Percentiles rank a stretch among this genome's conserved stretches.
Conservation (phyloP, 2,329 filamentous ascomycete genomes). For the Aureobasidium sp. region DNA sequence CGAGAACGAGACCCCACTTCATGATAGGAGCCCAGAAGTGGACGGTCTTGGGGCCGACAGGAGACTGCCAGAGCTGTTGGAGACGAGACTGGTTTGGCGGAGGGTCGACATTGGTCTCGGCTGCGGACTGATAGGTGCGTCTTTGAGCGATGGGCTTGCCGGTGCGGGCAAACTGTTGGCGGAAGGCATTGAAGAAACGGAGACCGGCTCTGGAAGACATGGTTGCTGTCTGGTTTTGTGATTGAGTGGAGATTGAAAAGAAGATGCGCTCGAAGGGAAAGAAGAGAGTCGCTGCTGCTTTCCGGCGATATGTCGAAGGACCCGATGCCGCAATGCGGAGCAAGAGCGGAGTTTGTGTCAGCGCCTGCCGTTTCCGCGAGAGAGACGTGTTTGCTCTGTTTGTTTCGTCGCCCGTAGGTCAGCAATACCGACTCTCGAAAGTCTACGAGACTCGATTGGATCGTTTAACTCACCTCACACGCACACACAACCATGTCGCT, state of each 20-base stretch:
- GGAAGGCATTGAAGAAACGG: slow-evolving; percentile 47
- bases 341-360: slow-evolving; percentile 9
- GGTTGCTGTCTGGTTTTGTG: slow-evolving; percentile 19
- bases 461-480: background rate
- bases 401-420: background rate
- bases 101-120: slow-evolving; percentile 33
- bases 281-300: background rate
- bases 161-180: slow-evolving; percentile 45
- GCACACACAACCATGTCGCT: slow-evolving; percentile 60
- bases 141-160: slow-evolving; percentile 45
- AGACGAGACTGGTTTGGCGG: slow-evolving; percentile 44
- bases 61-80: slow-evolving; percentile 58
- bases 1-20: slow-evolving; percentile 93
- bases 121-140: slow-evolving; percentile 59
- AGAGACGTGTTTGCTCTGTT: slow-evolving; percentile 5
- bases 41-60: slow-evolving; percentile 63
- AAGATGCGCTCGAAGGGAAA: slow-evolving; percentile 29
- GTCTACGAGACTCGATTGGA: background rate
- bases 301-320: slow-evolving; percentile 1
- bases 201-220: slow-evolving; percentile 53
- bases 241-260: slow-evolving; percentile 36
- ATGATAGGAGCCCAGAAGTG: slow-evolving; percentile 98
- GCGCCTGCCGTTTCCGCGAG: background rate
- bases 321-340: slow-evolving; percentile 12
- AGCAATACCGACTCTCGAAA: background rate